phyloP scores from a whole-genome alignment of 345 rosid species.

The Abelmoschus esculentus region DNA sequence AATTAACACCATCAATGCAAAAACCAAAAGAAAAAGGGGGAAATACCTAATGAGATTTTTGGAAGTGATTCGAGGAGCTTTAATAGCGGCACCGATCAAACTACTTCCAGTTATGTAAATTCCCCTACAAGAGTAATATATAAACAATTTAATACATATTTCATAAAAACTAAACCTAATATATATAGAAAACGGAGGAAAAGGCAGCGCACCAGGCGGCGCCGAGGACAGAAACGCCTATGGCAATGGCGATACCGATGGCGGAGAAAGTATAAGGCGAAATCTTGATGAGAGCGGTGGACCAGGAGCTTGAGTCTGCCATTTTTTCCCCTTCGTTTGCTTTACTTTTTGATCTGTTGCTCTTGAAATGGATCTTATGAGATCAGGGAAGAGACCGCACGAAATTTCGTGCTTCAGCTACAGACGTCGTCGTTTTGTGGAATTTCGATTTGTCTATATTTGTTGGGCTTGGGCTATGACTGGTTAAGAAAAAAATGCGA shows the following conservation, averaged over 20 bases:
- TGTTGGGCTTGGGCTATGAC: too few relatives aligned
- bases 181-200: background rate
- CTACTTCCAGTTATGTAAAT: constrained; percentile 97
- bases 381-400: background rate
- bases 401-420: too few relatives aligned
- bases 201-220: constrained; percentile 73
- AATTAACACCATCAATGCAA: background rate
- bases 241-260: constrained; percentile 84
- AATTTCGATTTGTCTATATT: too few relatives aligned
- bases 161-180: background rate
- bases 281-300: constrained; percentile 59
- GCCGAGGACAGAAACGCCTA: constrained; percentile 98
- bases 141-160: background rate
- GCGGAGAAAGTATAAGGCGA: constrained; percentile 97
- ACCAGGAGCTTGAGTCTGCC: constrained; percentile 66
- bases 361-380: background rate
- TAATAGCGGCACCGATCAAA: constrained; percentile 96
- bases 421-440: too few relatives aligned
- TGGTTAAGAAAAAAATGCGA: too few relatives aligned
- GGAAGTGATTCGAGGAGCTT: constrained; percentile 97
- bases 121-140: constrained; percentile 45
- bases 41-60: constrained; percentile 86
- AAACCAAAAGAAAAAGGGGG: background rate
- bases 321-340: constrained; percentile 32
- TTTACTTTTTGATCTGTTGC: background rate